A percentile compares a stretch with the other conserved stretches of the same genome.
These are phyloP conservation scores for Xylaria sp. DNA, from an alignment of 2,329 filamentous ascomycete species.

Conservation along the genomic window DNA sequence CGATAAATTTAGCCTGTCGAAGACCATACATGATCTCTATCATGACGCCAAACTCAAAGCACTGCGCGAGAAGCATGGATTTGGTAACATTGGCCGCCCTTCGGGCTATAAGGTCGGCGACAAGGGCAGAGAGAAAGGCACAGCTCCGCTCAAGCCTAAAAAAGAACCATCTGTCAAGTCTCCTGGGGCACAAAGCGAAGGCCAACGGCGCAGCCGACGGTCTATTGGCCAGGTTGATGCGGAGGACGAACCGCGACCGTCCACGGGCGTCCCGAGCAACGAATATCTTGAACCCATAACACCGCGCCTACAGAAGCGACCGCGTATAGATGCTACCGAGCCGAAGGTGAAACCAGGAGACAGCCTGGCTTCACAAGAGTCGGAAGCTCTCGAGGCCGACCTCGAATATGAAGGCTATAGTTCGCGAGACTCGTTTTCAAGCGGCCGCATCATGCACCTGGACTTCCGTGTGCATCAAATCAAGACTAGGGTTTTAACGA, in stretches of 20 bases:
- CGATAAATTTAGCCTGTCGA: conserved; percentile 62
- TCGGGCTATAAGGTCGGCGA: conserved; percentile 56
- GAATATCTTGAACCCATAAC: conserved; percentile 48
- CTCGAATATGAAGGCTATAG: conserved; percentile 61
- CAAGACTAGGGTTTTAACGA: conserved; percentile 60
- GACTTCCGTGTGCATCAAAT: conserved; percentile 66
- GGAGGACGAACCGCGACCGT: conserved; percentile 39
- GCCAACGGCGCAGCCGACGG: conserved; percentile 46
- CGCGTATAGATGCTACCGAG: conserved; percentile 42
- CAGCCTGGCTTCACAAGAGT: conserved; percentile 13
- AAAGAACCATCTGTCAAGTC: conserved; percentile 39
- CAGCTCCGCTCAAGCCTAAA: conserved; percentile 47
- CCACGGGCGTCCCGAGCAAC: conserved; percentile 23
- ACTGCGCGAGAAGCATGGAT: conserved; percentile 64
- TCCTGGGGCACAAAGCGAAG: conserved; percentile 33
- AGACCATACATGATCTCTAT: conserved; percentile 65
- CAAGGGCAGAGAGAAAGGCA: conserved; percentile 50
- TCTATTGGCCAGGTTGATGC: conserved; percentile 49
- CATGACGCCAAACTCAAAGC: conserved; percentile 64
- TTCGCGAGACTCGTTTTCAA: conserved; percentile 63
- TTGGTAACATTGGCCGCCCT: conserved; percentile 67
- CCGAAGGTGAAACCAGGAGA: conserved; percentile 16
- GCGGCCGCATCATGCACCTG: conserved; percentile 56
- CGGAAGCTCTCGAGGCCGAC: conserved; percentile 49
- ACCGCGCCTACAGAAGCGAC: conserved; percentile 49